phyloP scores from a whole-genome alignment of 83 land plant genomes.

The Thuja plicata region DNA sequence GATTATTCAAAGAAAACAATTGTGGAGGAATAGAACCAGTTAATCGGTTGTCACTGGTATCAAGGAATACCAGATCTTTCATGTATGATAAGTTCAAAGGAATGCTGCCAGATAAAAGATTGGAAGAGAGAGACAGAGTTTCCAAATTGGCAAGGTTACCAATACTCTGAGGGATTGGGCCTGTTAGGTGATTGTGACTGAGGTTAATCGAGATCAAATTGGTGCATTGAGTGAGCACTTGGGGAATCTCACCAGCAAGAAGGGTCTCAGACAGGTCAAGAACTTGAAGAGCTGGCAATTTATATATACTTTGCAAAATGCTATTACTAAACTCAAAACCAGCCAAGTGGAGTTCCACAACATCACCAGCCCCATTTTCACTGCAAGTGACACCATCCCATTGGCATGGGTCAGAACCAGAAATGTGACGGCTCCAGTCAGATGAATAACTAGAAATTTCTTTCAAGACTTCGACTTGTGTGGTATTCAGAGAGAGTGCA shows the following conservation, averaged over 20 bases:
- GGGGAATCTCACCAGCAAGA: neutral
- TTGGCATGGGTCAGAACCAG: neutral
- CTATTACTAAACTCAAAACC: neutral
- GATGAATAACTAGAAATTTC: neutral
- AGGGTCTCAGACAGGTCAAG: neutral
- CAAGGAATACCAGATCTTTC: neutral
- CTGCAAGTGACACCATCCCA: constrained; percentile 1
- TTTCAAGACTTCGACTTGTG: too few relatives aligned
- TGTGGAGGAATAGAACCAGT: constrained; percentile 1
- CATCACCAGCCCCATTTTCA: neutral
- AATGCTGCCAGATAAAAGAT: neutral
- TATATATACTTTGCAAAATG: neutral
- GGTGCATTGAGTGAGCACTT: neutral
- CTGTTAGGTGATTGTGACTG: neutral
- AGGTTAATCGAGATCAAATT: neutral
- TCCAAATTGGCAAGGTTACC: neutral
- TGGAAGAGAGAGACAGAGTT: neutral
- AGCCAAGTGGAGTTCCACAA: neutral
- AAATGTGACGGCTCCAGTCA: neutral
- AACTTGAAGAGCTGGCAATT: neutral
- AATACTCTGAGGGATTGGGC: neutral
- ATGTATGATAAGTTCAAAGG: neutral
- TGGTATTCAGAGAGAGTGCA: too few relatives aligned
- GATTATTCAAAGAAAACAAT: neutral
- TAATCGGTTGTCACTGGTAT: neutral